Percentiles rank a stretch among this genome's conserved stretches.
These are phyloP conservation scores for Carex pumila DNA, from an alignment of 176 grass and related monocot genomes.

Conservation along the genomic window DNA sequence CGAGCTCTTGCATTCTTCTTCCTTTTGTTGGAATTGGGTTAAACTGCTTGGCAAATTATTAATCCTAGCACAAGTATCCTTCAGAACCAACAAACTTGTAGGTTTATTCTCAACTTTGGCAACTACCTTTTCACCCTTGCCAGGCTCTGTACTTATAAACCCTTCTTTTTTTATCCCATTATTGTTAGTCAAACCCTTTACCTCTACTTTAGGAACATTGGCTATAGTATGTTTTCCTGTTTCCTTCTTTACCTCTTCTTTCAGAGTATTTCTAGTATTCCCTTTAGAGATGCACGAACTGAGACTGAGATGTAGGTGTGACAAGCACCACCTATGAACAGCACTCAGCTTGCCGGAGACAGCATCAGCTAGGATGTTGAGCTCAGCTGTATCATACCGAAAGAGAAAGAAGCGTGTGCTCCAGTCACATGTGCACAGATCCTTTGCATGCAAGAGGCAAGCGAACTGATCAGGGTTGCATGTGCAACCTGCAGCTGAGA, in stretches of 20 bases:
- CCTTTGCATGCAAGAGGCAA: slow-evolving; percentile 71
- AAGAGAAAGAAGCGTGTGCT: slow-evolving; percentile 65
- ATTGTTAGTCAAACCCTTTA: not conserved
- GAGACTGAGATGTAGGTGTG: slow-evolving; percentile 73
- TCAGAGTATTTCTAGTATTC: slow-evolving; percentile 17
- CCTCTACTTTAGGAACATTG: not conserved
- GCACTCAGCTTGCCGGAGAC: slow-evolving; percentile 85
- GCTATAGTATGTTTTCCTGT: slow-evolving; percentile 3
- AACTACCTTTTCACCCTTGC: not conserved
- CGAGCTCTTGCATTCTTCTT: slow-evolving; percentile 9
- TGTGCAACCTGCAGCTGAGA: slow-evolving; percentile 67
- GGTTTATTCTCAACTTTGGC: slow-evolving; percentile 2
- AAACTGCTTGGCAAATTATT: not conserved
- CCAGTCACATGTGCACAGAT: slow-evolving; percentile 76
- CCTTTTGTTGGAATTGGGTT: not conserved
- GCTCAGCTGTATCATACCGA: slow-evolving; percentile 68
- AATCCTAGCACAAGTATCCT: not conserved
- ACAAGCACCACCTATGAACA: slow-evolving; percentile 76
- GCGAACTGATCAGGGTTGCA: slow-evolving; percentile 58
- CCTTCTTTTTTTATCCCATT: not conserved
- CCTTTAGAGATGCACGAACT: slow-evolving; percentile 58
- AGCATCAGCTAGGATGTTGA: slow-evolving; percentile 87
- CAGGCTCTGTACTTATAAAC: not conserved
- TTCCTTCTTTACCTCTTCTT: slow-evolving; percentile 23
- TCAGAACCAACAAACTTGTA: slow-evolving; percentile 16